Base-by-base conservation (phyloP, 768 basidiomycete genomes). In the Baorangia bicolor region DNA sequence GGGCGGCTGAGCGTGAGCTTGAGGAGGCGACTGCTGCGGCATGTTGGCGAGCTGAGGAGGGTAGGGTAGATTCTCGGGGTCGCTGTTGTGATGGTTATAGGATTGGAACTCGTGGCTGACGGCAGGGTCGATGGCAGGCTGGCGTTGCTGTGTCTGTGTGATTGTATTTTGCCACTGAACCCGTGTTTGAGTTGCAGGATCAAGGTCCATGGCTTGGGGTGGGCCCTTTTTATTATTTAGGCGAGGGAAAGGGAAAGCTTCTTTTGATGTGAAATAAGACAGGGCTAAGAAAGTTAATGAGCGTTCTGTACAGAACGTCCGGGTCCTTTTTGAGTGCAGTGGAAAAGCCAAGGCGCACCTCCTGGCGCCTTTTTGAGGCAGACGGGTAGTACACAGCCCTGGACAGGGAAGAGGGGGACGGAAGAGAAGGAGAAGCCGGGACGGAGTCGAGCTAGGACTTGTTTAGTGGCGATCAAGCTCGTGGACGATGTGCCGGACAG, bases 1-100 rank as follows among this genome's bases (percentile, higher is more conserved):
- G 53, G 63, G 79, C 67, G 59, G 73, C 61, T 65, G 77, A 56
- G 78, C 74, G 74, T 60, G 64, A 25, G 55, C 31, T 20, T 62
- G 65, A 35, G 53, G 53, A 25, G 67, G 57, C 8, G 66, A 67
- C 38, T 58, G 67, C 61, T 67, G 66, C 56, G 66, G 67, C 66
- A 67, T 67, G 64, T 64, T 75, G 55, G 66, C 60, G 58, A 65
- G 64, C 57, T 55, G 71, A 52, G 63, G 51, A 49, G 68, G 53
- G 53, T 64, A 66, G 64, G 67, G 31, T 23, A 67, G 56, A 53
- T 54, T 46, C 23, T 66, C 65, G 51, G 59, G 44, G 65, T 63
- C 53, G 61, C 47, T 56, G 55, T 49, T 56, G 50, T 60, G 68
- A 67, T 61, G 65, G 68, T 66, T 69, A 64, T 73, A 70, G 49